Base-by-base conservation (phyloP, 805 yeast genomes). In the Wickerhamiella sergipiensis region DNA sequence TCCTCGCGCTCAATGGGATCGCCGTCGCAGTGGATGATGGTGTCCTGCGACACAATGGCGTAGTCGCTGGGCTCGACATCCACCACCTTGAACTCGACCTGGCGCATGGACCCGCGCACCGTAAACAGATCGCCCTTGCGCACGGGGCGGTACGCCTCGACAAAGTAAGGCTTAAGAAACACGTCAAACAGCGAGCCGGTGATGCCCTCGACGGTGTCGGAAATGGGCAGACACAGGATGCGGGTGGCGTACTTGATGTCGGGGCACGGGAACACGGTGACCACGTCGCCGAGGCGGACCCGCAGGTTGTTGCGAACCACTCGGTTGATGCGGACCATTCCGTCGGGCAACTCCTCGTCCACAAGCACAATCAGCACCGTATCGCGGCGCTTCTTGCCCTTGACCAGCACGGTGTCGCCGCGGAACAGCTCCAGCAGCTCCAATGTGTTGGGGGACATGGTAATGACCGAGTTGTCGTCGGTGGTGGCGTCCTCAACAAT, bases 21-120 rank as follows among this genome's bases (percentile, higher is more conserved):
- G 66, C 98, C 98, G 69, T 92, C 98, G 65, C 95, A 89, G 72
- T 92, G 98, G 64, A 92, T 92, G 59, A 92, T 80, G 38, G 98
- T 92, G 65, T 92, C 98, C 72, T 92, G 98, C 18, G 98, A 95
- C 46, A 92, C 98, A 64, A 92, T 94, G 54, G 96, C 98, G 63
- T 81, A 85, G 61, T 92, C 97, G 62, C 86, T 88, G 7, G 98
- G 98, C 66, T 92, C 98, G 53, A 92, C 95, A 57, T 92, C 98
- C 46, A 90, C 97, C 46, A 92, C 96, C 70, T 92, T 94, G 73
- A 92, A 92, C 69, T 92, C 98, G 44, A 92, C 98, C 67, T 90
- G 97, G 71, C 98, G 82, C 98, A 92, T 92, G 67, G 97, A 96
- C 64, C 98, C 98, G 68, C 98, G 81, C 23, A 87, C 97, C 46